phyloP scores from a whole-genome alignment of 192 early-diverging fungal species.

The Coemansia sp. region DNA sequence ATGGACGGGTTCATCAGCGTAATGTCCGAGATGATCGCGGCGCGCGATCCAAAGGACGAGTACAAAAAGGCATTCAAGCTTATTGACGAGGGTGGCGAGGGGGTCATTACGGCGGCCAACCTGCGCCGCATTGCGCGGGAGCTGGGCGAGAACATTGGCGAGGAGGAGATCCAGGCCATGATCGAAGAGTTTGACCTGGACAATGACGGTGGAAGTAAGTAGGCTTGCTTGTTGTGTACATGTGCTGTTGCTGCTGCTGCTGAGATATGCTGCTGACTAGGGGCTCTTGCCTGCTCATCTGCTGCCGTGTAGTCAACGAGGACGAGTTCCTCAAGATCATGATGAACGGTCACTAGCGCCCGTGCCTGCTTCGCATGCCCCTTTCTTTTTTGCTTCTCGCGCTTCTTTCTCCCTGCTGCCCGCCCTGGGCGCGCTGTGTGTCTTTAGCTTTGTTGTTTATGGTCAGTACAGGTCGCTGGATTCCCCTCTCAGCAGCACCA shows the following conservation, averaged over 20 bases:
- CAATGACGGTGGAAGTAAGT: slow-evolving; percentile 76
- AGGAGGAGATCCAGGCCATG: slow-evolving; percentile 82
- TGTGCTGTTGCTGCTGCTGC: neutral
- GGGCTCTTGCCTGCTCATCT: neutral
- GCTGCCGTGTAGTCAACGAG: slow-evolving; percentile 60
- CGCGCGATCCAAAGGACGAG: slow-evolving; percentile 75
- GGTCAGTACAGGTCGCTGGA: too few species aligned
- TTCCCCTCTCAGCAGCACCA: too few species aligned
- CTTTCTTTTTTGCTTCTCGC: neutral
- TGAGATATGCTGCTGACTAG: neutral
- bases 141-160: slow-evolving; percentile 72
- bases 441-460: too few species aligned
- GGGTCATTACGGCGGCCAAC: slow-evolving; percentile 61
- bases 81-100: slow-evolving; percentile 64
- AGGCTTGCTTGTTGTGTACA: neutral
- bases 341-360: slow-evolving; percentile 51
- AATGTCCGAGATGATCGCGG: slow-evolving; percentile 63
- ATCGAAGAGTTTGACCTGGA: slow-evolving; percentile 86
- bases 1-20: slow-evolving; percentile 65
- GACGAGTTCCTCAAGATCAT: slow-evolving; percentile 80
- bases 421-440: too few species aligned
- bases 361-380: neutral
- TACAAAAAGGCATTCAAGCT: slow-evolving; percentile 74
- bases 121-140: slow-evolving; percentile 71
- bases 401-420: neutral